Evolutionary conservation across 2,329 filamentous ascomycete species (phyloP).

Genomic region (Lithohypha guttulata): DNA sequence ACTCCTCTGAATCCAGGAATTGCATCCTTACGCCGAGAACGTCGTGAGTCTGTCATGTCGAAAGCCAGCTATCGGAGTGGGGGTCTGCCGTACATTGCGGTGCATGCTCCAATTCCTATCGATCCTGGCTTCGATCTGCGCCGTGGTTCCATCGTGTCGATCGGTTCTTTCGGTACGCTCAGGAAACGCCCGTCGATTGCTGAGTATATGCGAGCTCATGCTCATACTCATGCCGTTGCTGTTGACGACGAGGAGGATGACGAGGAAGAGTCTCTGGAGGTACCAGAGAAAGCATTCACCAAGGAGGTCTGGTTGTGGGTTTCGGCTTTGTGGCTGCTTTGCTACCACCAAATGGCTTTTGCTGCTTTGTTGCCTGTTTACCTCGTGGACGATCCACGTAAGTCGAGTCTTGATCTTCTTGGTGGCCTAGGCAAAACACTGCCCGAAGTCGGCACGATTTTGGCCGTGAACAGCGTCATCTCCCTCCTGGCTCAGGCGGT

Average conservation of each 20-base stretch:
- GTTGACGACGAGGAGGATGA: conserved; percentile 9
- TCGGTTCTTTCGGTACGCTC: conserved; percentile 10
- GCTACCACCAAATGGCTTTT: conserved; percentile 40
- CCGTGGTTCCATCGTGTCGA: conserved; percentile 12
- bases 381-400: conserved; percentile 30
- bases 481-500: conserved; percentile 50
- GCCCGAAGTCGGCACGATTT: conserved; percentile 50
- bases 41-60: not conserved
- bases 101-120: conserved; percentile 9
- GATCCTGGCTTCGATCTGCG: conserved; percentile 16
- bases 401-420: conserved; percentile 11
- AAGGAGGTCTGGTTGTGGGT: conserved; percentile 32
- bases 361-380: conserved; percentile 35
- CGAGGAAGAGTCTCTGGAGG: not conserved
- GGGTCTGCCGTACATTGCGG: conserved; percentile 7
- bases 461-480: conserved; percentile 49
- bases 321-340: conserved; percentile 31
- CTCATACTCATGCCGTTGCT: conserved; percentile 3
- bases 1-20: conserved; percentile 10
- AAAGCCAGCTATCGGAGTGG: not conserved
- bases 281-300: conserved; percentile 12
- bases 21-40: not conserved
- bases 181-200: not conserved
- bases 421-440: conserved; percentile 54
- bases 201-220: not conserved